Conservation (phyloP, 306 rosid genomes). For the Chamaecrista fasciculata region DNA sequence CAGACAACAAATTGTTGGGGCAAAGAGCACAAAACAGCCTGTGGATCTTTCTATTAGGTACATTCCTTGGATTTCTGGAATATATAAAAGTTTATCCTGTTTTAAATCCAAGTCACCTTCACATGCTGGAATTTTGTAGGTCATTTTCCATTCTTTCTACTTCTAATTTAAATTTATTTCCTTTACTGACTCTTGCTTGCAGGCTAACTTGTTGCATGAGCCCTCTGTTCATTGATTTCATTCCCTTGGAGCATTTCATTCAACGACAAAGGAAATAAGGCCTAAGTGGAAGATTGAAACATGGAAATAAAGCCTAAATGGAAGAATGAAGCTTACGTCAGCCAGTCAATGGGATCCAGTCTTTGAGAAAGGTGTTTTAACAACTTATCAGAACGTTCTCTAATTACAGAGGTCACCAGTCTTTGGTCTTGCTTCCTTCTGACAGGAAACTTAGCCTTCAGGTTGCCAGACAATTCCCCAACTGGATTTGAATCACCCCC, state of each 20-base stretch:
- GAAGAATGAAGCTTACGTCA: constrained; percentile 67
- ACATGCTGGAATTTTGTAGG: not conserved
- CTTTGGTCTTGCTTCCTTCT: constrained; percentile 77
- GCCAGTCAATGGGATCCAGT: constrained; percentile 99
- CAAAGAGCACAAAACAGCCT: constrained; percentile 2
- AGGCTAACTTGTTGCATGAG: constrained; percentile 13
- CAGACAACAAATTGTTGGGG: not conserved
- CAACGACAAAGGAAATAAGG: not conserved
- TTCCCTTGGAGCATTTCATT: not conserved
- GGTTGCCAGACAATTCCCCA: constrained; percentile 50
- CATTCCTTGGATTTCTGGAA: not conserved
- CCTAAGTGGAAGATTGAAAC: constrained; percentile 31
- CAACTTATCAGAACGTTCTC: constrained; percentile 64
- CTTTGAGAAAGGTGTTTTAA: constrained; percentile 68
- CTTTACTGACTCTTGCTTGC: constrained; percentile 11
- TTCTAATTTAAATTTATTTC: constrained; percentile 10
- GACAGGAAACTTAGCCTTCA: constrained; percentile 46
- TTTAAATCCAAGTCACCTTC: not conserved
- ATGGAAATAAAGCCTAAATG: constrained; percentile 4
- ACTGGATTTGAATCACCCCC: constrained; percentile 61
- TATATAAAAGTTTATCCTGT: not conserved
- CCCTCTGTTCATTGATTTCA: constrained; percentile 12
- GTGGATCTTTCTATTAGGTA: not conserved
- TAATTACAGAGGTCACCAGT: constrained; percentile 52
- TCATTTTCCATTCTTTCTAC: not conserved